Percentiles rank a stretch among this genome's conserved stretches.
Conservation (phyloP, 306 rosid genomes). For the Mimosa bimucronata region DNA sequence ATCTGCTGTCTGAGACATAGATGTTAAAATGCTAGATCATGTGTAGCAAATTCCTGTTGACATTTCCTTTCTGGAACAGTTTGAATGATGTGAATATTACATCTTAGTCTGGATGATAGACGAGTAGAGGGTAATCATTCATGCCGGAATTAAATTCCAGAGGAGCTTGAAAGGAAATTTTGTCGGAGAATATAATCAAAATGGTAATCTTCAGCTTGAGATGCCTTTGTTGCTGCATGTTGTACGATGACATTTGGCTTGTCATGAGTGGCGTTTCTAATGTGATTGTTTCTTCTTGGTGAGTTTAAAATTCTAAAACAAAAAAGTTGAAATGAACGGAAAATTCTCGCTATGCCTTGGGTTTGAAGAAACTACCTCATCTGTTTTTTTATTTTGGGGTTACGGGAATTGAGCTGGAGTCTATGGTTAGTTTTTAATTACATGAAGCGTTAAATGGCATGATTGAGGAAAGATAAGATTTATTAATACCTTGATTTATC, state of each 20-base stretch:
- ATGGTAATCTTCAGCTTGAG: neutral
- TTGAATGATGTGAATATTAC: slow-evolving; percentile 36
- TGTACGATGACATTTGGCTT: neutral
- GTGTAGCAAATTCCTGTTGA: slow-evolving; percentile 39
- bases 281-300: neutral
- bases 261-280: neutral
- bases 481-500: too few species aligned
- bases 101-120: neutral
- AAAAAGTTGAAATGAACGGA: neutral
- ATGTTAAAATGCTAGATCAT: slow-evolving; percentile 34
- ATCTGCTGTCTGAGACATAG: slow-evolving; percentile 32
- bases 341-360: neutral
- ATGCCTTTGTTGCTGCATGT: neutral
- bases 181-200: neutral
- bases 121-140: neutral
- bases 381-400: neutral
- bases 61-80: slow-evolving; percentile 30
- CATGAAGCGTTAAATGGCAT: neutral
- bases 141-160: neutral
- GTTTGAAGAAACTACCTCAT: neutral
- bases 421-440: neutral
- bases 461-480: neutral
- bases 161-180: neutral
- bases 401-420: neutral
- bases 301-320: neutral